These are phyloP conservation scores for Pythium phragmiticola DNA, from an alignment of 352 stramenopile species.

Conservation along the genomic window DNA sequence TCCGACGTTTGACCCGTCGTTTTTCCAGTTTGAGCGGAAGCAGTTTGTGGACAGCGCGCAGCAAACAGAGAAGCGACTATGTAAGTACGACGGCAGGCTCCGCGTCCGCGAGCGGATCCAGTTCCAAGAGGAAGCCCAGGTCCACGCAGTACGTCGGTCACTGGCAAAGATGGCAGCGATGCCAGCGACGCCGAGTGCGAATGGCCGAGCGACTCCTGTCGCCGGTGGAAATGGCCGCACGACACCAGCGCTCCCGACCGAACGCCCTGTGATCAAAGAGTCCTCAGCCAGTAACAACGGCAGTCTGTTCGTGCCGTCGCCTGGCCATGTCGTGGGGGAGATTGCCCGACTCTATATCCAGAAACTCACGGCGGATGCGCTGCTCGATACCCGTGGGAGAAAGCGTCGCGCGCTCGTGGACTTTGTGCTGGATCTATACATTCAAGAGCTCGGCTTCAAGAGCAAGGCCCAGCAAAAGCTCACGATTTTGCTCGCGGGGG, in stretches of 20 bases:
- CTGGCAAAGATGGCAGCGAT: constrained; percentile 16
- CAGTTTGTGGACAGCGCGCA: constrained; percentile 31
- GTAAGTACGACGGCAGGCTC: constrained; percentile 34
- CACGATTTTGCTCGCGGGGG: constrained; percentile 40
- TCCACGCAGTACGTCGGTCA: constrained; percentile 19
- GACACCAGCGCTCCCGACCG: constrained; percentile 6
- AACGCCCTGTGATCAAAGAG: constrained; percentile 7
- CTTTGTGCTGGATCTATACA: constrained; percentile 58
- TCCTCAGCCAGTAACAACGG: neutral
- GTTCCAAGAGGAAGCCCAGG: constrained; percentile 39
- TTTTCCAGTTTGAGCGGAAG: constrained; percentile 56
- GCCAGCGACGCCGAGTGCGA: neutral
- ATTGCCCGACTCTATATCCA: constrained; percentile 62
- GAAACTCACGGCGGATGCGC: constrained; percentile 49
- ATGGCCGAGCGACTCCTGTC: constrained; percentile 13
- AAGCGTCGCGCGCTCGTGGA: constrained; percentile 45
- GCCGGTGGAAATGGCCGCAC: constrained; percentile 1
- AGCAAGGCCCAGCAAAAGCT: constrained; percentile 54
- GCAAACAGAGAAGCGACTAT: constrained; percentile 46
- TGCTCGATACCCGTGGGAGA: constrained; percentile 34
- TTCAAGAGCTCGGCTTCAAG: constrained; percentile 68
- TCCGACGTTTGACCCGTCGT: constrained; percentile 46
- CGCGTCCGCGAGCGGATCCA: constrained; percentile 41
- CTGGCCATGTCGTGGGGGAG: constrained; percentile 42
- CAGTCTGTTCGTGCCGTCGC: constrained; percentile 20